Percentiles rank a stretch among this genome's conserved stretches.
Evolutionary conservation across 345 rosid genomes (phyloP).

Genomic region (Bruguiera sexangula): DNA sequence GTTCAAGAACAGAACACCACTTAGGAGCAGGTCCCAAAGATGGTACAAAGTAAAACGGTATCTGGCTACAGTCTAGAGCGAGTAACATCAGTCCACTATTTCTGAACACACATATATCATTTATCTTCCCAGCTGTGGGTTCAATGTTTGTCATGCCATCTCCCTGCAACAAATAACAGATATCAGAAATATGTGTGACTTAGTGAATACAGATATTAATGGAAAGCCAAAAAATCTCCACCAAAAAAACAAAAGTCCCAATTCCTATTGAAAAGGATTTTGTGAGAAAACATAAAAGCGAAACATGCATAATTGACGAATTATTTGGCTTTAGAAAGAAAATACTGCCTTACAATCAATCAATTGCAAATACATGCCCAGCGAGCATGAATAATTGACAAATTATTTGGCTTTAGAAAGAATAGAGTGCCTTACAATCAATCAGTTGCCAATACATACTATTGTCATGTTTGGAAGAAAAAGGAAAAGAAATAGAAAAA

Average conservation of each 20-base stretch:
- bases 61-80: slow-evolving; percentile 79
- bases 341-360: no score
- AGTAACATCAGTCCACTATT: slow-evolving; percentile 84
- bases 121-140: slow-evolving; percentile 80
- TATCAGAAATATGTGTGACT: neutral
- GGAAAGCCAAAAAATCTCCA: no score
- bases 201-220: slow-evolving; percentile 2
- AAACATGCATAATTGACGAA: no score
- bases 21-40: slow-evolving; percentile 93
- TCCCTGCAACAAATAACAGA: slow-evolving; percentile 41
- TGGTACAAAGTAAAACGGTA: slow-evolving; percentile 88
- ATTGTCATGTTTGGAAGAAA: no score
- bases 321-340: no score
- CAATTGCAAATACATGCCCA: no score
- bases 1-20: slow-evolving; percentile 84
- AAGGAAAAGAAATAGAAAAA: no score
- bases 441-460: no score
- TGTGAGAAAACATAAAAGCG: neutral
- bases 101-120: slow-evolving; percentile 78
- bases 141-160: slow-evolving; percentile 90
- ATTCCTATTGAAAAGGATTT: neutral
- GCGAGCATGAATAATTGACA: no score
- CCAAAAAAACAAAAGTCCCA: no score
- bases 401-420: no score
- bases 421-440: no score